Conservation (phyloP, 441 rosid genomes). For the Populus trichocarpa region DNA sequence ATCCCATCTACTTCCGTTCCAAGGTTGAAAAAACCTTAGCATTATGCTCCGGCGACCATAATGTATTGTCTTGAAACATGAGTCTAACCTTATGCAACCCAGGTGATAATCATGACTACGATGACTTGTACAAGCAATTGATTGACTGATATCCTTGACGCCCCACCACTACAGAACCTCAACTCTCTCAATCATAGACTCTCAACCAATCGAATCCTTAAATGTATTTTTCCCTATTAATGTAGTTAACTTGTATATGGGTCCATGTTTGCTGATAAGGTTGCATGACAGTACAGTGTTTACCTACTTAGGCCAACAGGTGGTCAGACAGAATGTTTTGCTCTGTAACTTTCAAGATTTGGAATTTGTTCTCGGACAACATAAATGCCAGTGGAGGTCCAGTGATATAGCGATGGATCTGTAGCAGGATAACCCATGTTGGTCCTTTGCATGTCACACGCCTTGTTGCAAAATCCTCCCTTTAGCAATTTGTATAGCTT, state of each 20-base stretch:
- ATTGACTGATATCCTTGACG: not conserved
- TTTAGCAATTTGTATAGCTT: not conserved
- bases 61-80: not conserved
- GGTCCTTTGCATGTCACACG: conserved; percentile 10
- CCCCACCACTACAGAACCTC: not conserved
- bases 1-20: conserved; percentile 7
- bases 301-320: conserved; percentile 6
- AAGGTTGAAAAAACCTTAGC: not conserved
- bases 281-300: not conserved
- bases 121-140: not conserved
- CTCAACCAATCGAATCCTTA: not conserved
- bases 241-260: not conserved
- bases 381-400: conserved; percentile 4
- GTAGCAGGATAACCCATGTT: conserved; percentile 18
- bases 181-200: not conserved
- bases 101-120: not conserved
- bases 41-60: conserved; percentile 3
- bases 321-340: conserved; percentile 17
- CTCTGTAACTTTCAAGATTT: conserved; percentile 5
- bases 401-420: not conserved
- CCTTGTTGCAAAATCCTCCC: conserved; percentile 7
- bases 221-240: not conserved
- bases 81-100: conserved; percentile 1
- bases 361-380: conserved; percentile 6
- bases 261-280: conserved; percentile 1